phyloP scores from a whole-genome alignment of 768 basidiomycete species.

The Panus rudis region DNA sequence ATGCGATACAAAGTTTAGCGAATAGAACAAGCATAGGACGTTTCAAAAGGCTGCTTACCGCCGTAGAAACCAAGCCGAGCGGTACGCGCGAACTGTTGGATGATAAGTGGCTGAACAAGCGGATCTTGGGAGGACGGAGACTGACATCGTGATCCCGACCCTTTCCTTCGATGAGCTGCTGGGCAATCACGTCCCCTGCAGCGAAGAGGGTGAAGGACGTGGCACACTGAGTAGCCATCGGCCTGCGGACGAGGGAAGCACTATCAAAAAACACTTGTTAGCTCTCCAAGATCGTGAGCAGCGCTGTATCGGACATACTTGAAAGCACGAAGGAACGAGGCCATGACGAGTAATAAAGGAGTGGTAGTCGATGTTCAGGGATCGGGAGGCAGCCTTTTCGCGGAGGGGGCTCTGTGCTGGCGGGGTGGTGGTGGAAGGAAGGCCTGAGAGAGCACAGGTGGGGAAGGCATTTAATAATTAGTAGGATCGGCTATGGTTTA shows the following conservation, averaged over 20 bases:
- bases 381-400: too few relatives aligned
- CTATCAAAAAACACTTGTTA: constrained; percentile 26
- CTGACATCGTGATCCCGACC: constrained; percentile 66
- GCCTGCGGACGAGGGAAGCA: constrained; percentile 51
- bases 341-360: constrained; percentile 13
- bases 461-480: too few relatives aligned
- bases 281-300: not conserved
- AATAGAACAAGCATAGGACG: constrained; percentile 11
- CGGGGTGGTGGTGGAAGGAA: too few relatives aligned
- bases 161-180: constrained; percentile 75
- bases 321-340: constrained; percentile 31
- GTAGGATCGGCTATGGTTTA: too few relatives aligned
- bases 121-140: constrained; percentile 9
- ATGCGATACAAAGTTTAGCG: not conserved
- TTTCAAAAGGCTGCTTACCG: constrained; percentile 31
- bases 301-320: constrained; percentile 20
- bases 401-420: too few relatives aligned
- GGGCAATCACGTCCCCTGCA: constrained; percentile 74
- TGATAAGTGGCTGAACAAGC: not conserved
- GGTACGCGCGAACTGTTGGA: constrained; percentile 46
- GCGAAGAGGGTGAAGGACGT: constrained; percentile 68
- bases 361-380: not conserved
- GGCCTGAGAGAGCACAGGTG: too few relatives aligned
- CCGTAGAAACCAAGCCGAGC: constrained; percentile 67
- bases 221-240: constrained; percentile 54